These are phyloP conservation scores for Eucalyptus viminalis DNA, from an alignment of 345 rosid species.

Conservation along the genomic window DNA sequence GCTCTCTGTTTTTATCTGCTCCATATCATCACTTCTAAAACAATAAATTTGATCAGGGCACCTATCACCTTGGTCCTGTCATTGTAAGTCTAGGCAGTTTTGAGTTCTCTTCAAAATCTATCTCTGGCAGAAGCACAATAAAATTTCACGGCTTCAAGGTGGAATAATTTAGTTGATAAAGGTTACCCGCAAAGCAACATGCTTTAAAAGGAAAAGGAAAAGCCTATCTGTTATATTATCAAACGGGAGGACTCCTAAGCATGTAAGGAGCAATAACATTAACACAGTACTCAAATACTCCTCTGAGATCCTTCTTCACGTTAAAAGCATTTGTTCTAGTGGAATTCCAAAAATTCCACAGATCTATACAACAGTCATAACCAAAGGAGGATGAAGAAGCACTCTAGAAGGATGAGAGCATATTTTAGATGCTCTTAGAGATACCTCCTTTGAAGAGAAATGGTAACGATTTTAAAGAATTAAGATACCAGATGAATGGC, in stretches of 20 bases:
- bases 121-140: not conserved
- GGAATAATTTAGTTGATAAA: not conserved
- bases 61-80: not conserved
- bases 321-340: not conserved
- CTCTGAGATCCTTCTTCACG: not conserved
- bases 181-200: not conserved
- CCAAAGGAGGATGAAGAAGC: not conserved
- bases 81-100: not conserved
- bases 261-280: not conserved
- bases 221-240: not conserved
- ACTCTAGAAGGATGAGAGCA: not conserved
- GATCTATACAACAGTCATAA: not conserved
- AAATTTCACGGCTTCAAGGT: not conserved
- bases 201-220: not conserved
- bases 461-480: not conserved
- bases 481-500: conserved; percentile 11
- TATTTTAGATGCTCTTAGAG: not conserved
- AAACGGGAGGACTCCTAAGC: not conserved
- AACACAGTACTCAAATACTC: not conserved
- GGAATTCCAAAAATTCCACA: not conserved
- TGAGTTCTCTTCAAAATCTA: not conserved
- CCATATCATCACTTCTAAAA: not conserved
- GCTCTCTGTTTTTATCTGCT: not conserved
- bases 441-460: not conserved
- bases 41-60: not conserved